Evolutionary conservation across 139 green algal genomes (phyloP).

Genomic region (Coelastrella sp.): DNA sequence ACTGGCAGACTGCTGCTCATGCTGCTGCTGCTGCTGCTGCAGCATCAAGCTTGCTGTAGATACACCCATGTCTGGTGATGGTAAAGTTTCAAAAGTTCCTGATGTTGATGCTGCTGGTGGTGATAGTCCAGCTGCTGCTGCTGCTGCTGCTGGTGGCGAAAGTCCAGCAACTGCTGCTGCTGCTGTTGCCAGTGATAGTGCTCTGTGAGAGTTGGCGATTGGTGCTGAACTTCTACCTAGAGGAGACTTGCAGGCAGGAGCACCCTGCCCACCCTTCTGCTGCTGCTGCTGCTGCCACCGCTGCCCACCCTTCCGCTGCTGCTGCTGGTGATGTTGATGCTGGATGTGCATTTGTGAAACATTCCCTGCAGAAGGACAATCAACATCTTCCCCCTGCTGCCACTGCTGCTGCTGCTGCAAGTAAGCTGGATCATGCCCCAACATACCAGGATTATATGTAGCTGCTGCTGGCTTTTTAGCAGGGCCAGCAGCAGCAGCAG

Average conservation of each 20-base stretch:
- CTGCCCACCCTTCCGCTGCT: too few relatives aligned
- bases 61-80: too few relatives aligned
- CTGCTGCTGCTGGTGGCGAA: neutral
- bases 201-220: neutral
- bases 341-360: neutral
- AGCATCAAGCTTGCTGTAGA: neutral
- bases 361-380: neutral
- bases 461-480: neutral
- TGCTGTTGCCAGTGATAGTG: neutral
- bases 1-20: neutral
- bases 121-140: neutral
- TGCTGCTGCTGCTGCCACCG: slow-evolving; percentile 1
- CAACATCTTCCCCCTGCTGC: neutral
- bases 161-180: neutral
- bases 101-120: neutral
- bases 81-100: too few relatives aligned
- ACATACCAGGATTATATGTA: neutral
- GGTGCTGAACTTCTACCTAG: neutral
- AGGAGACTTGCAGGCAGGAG: neutral
- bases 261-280: neutral
- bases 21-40: neutral
- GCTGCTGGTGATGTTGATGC: neutral
- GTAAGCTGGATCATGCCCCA: too few relatives aligned
- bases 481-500: neutral
- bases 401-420: neutral